Conservation (phyloP, 129 eudicot genomes). For the Ambrosia artemisiifolia region DNA sequence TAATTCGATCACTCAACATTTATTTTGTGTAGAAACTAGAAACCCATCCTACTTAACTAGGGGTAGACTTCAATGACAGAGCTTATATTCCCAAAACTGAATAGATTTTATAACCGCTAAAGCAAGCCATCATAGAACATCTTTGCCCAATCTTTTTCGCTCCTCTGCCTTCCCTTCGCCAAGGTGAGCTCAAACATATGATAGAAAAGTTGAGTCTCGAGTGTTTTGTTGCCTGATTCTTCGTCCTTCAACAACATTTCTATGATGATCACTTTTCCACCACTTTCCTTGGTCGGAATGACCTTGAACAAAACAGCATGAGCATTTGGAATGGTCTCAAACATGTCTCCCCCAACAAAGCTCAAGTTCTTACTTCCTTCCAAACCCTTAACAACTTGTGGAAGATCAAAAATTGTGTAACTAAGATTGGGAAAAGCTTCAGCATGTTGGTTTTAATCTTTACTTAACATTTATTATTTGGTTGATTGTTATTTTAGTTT, state of each 20-base stretch:
- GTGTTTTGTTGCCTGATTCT: neutral
- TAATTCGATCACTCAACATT: too few species aligned
- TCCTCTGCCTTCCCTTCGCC: constrained; percentile 28
- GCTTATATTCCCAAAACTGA: constrained; percentile 21
- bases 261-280: constrained; percentile 40
- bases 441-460: too few species aligned
- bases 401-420: constrained; percentile 29
- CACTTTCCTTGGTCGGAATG: constrained; percentile 27
- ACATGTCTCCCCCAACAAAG: constrained; percentile 27
- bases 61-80: constrained; percentile 38
- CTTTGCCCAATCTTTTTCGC: constrained; percentile 38
- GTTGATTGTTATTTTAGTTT: too few species aligned
- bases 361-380: constrained; percentile 8
- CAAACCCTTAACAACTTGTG: constrained; percentile 25
- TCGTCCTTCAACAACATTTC: constrained; percentile 36
- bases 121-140: constrained; percentile 33
- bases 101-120: constrained; percentile 25
- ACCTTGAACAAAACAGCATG: constrained; percentile 22
- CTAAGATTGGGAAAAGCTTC: constrained; percentile 3
- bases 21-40: too few species aligned
- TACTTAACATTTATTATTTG: too few species aligned
- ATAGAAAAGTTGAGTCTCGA: constrained; percentile 26
- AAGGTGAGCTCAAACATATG: constrained; percentile 32
- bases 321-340: constrained; percentile 18
- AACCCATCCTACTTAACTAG: neutral